Conservation (phyloP, 768 basidiomycete species). For the Tricholoma bakamatsutake region DNA sequence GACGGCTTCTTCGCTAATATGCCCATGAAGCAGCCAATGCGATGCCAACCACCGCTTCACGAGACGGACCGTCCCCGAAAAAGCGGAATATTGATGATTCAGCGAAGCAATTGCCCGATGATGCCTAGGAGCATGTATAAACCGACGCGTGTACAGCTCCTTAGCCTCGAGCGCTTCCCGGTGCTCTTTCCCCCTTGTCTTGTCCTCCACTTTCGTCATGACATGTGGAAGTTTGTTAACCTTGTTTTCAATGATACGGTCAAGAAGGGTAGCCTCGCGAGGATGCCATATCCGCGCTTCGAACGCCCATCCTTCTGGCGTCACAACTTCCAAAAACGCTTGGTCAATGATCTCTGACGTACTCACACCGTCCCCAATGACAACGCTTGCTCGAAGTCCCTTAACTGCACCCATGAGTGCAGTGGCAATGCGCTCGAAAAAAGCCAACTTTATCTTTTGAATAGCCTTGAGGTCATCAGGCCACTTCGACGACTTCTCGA, state of each 20-base stretch:
- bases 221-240: slow-evolving; percentile 33
- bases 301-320: slow-evolving; percentile 85
- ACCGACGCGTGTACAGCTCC: slow-evolving; percentile 60
- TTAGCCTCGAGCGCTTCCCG: slow-evolving; percentile 52
- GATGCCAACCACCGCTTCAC: slow-evolving; percentile 90
- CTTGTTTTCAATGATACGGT: slow-evolving; percentile 48
- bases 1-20: slow-evolving; percentile 71
- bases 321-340: slow-evolving; percentile 68
- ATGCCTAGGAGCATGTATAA: slow-evolving; percentile 76
- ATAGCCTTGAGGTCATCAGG: slow-evolving; percentile 91
- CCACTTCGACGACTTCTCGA: slow-evolving; percentile 91
- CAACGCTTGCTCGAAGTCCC: slow-evolving; percentile 53
- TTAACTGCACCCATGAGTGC: slow-evolving; percentile 48
- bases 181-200: slow-evolving; percentile 41
- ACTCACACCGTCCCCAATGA: slow-evolving; percentile 43
- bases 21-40: slow-evolving; percentile 78
- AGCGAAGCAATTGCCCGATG: slow-evolving; percentile 79
- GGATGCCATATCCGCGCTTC: slow-evolving; percentile 80
- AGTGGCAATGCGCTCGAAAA: slow-evolving; percentile 76
- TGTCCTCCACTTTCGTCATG: slow-evolving; percentile 18
- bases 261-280: slow-evolving; percentile 74
- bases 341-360: slow-evolving; percentile 61
- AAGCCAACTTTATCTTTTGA: slow-evolving; percentile 90
- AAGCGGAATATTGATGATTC: slow-evolving; percentile 74
- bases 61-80: slow-evolving; percentile 78